These are phyloP conservation scores for Myxozyma monticola DNA, from an alignment of 805 yeast species.

Conservation along the genomic window DNA sequence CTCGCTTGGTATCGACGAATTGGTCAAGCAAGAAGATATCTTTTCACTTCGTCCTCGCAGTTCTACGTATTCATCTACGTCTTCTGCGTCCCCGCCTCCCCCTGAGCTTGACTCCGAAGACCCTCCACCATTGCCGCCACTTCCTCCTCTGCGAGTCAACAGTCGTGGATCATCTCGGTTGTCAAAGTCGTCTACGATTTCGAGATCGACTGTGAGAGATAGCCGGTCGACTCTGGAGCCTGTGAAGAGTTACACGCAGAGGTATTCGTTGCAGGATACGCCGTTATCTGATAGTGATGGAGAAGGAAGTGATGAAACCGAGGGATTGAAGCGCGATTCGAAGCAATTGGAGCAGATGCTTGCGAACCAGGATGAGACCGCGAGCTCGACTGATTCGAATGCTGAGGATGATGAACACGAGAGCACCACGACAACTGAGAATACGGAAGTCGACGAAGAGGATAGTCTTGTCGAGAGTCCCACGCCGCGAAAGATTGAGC, in stretches of 20 bases:
- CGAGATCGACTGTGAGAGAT: slow-evolving; percentile 18
- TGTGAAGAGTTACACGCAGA: not conserved
- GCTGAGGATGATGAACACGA: too few species aligned
- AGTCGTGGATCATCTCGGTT: slow-evolving; percentile 1
- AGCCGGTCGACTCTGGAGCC: slow-evolving; percentile 16
- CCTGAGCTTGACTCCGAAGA: not conserved
- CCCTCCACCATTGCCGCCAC: slow-evolving; percentile 1
- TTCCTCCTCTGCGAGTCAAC: not conserved
- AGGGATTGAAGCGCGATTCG: too few species aligned
- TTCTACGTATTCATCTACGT: too few species aligned
- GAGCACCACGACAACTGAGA: too few species aligned
- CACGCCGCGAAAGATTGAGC: too few species aligned
- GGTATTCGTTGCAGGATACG: slow-evolving; percentile 5
- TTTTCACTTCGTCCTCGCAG: not conserved
- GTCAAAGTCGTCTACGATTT: not conserved
- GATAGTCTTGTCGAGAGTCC: too few species aligned
- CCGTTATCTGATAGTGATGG: slow-evolving; percentile 15
- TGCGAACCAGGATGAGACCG: too few species aligned
- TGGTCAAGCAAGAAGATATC: not conserved
- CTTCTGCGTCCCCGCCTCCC: slow-evolving; percentile 1
- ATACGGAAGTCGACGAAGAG: too few species aligned
- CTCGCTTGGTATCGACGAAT: not conserved
- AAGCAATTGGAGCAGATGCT: too few species aligned
- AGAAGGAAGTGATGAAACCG: too few species aligned
- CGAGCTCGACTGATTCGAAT: too few species aligned